Conservation (phyloP, 495 filamentous ascomycete species). For the Talaromyces wortmannii region DNA sequence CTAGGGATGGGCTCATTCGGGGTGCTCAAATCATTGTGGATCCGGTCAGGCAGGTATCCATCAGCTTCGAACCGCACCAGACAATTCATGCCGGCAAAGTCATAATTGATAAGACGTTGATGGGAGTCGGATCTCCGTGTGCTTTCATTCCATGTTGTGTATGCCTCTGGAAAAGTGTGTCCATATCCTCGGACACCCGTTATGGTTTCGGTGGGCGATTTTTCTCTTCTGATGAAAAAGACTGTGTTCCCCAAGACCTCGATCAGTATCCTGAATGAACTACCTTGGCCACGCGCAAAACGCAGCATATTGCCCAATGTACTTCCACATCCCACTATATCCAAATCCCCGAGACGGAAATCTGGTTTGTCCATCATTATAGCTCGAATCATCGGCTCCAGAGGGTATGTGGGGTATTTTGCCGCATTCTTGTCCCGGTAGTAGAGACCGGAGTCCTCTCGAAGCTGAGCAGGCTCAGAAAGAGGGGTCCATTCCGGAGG, state of each 20-base stretch:
- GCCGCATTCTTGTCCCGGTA: conserved; percentile 60
- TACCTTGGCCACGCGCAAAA: conserved; percentile 38
- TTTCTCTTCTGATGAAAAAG: conserved; percentile 57
- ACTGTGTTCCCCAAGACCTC: conserved; percentile 54
- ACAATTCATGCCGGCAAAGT: conserved; percentile 46
- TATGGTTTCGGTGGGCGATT: conserved; percentile 44
- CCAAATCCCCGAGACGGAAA: conserved; percentile 32
- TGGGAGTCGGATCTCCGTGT: conserved; percentile 50
- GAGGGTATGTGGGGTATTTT: conserved; percentile 44
- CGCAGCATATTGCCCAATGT: conserved; percentile 52
- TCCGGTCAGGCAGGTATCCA: conserved; percentile 39
- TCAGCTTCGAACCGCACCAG: conserved; percentile 57
- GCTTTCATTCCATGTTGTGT: conserved; percentile 50
- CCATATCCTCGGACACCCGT: conserved; percentile 49
- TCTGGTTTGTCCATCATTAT: conserved; percentile 26
- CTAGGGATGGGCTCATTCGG: background rate
- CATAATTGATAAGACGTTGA: conserved; percentile 54
- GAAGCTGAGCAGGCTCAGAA: conserved; percentile 22
- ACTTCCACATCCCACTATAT: conserved; percentile 56
- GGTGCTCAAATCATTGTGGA: background rate
- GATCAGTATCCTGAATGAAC: conserved; percentile 53
- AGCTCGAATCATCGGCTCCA: conserved; percentile 51
- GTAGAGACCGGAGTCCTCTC: conserved; percentile 43
- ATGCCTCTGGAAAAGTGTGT: conserved; percentile 57
- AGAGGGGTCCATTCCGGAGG: conserved; percentile 56